Percentiles rank a stretch among this genome's conserved stretches.
Evolutionary conservation across 768 basidiomycete species (phyloP).

Genomic region (Dioszegia crocea): DNA sequence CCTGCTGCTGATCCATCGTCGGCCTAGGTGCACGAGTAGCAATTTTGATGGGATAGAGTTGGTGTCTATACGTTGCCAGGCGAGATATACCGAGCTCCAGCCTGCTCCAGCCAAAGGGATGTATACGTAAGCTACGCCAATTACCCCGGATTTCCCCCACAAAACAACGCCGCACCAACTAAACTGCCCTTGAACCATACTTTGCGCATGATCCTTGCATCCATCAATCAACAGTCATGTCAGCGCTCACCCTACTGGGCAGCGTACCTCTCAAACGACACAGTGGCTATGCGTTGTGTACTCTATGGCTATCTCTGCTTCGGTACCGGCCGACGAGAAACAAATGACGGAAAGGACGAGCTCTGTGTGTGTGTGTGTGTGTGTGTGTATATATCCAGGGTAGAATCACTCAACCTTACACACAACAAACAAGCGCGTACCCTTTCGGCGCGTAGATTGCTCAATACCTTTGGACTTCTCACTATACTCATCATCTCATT

Average conservation of each 20-base stretch:
- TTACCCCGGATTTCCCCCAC: too few relatives aligned
- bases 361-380: conserved; percentile 48
- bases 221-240: too few relatives aligned
- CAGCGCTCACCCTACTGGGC: too few relatives aligned
- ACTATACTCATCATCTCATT: background rate
- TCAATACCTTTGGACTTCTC: background rate
- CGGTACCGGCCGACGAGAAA: too few relatives aligned
- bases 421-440: background rate
- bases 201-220: too few relatives aligned
- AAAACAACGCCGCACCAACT: too few relatives aligned
- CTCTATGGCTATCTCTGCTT: too few relatives aligned
- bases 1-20: background rate
- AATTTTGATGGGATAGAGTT: background rate
- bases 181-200: too few relatives aligned
- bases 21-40: background rate
- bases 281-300: too few relatives aligned
- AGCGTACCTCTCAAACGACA: too few relatives aligned
- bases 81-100: background rate
- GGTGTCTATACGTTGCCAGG: background rate
- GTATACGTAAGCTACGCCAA: background rate
- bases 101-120: background rate
- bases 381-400: background rate
- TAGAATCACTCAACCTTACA: background rate
- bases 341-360: background rate
- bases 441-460: background rate